Evolutionary conservation across 805 yeast species (phyloP).

Genomic region (Suhomyces canberraensis): DNA sequence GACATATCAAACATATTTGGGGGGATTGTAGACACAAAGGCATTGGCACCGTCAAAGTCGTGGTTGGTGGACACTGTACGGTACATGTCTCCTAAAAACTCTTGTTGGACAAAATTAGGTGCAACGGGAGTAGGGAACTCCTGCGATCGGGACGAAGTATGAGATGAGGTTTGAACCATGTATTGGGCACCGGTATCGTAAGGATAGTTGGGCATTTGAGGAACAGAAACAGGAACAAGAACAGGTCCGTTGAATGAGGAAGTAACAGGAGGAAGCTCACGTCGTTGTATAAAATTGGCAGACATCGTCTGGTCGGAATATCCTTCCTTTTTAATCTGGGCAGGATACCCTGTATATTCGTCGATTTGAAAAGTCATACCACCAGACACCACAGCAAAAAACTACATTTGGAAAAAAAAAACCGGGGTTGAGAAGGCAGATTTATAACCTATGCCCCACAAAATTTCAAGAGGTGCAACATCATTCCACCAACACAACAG

Average conservation of each 20-base stretch:
- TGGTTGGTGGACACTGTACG: background rate
- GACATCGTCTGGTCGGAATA: background rate
- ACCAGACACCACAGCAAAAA: no score
- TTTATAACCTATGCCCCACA: background rate
- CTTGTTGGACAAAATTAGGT: background rate
- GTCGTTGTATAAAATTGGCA: background rate
- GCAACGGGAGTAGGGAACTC: background rate
- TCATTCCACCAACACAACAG: background rate
- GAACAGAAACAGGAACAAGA: background rate
- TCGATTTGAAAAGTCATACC: conserved; percentile 26
- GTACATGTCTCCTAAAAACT: background rate
- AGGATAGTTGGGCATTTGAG: background rate
- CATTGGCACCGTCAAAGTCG: background rate
- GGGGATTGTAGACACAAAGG: conserved; percentile 2
- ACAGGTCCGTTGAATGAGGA: background rate
- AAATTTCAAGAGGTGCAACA: background rate
- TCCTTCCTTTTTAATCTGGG: background rate
- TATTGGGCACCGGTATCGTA: background rate
- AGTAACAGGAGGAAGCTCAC: background rate
- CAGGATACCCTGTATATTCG: conserved; percentile 23
- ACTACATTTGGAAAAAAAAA: no score
- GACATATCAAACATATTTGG: conserved; percentile 1
- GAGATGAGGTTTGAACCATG: background rate
- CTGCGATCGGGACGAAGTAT: background rate
- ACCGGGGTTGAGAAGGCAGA: no score